Evolutionary conservation across 192 early-diverging fungal genomes (phyloP), one percentile per base, ranked within the genome.

Genomic region (Coemansia sp.): DNA sequence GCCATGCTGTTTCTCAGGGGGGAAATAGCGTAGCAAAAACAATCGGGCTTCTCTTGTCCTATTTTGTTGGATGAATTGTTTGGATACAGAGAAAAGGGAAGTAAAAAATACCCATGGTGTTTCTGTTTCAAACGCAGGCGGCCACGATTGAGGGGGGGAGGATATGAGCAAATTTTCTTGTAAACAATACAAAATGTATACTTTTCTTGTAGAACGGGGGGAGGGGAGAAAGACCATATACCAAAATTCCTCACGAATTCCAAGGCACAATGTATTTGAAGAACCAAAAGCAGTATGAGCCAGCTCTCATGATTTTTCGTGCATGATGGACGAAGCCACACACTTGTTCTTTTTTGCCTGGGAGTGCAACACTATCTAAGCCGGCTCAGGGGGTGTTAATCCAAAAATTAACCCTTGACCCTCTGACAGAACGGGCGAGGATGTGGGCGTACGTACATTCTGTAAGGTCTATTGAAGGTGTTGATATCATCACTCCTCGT

Each of bases 111-210:
- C n/a, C n/a, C 52, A 54, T 30, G 29, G 20, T 54, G 52, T 31
- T 48, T 48, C 7, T 54, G 52, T 54, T 54, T 54, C 52, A 54
- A 30, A 54, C 27, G 23, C 45, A 48, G 45, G 45, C 22, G 45
- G 45, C 11, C 14, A n/a, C 13, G 30, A 30, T 54, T 17, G 27
- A 25, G n/a, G 13, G 4, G 30, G 28, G 29, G 17, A 30, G 7
- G 10, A 33, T 19, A 25, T 9, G 27, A 31, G 1, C 10, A 8
- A 28, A 52, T 52, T 15, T 4, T 33, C 33, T 30, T 31, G 8
- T 33, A 19, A 17, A 29, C 20, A 31, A 29, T 54, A 19, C 15
- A 3, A 31, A 31, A 31, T 41, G 38, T 17, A 41, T 41, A 13
- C 13, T 41, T 41, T 47, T n/a, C 44, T 47, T 47, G 44, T n/a